phyloP scores from a whole-genome alignment of 176 grass and related monocot species.

The Alopecurus myosuroides region DNA sequence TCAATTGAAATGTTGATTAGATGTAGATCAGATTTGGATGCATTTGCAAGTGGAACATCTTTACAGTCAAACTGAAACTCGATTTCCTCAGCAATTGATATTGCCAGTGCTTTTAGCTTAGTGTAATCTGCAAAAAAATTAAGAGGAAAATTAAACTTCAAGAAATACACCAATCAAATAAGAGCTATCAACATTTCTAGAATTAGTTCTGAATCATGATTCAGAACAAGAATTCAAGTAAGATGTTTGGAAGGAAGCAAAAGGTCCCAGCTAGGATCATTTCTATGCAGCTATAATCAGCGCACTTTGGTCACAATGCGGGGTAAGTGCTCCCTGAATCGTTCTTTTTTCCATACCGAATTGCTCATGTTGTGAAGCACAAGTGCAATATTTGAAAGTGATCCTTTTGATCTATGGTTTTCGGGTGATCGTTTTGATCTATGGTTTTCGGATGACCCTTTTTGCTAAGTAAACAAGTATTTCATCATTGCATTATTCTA shows the following conservation, averaged over 20 bases:
- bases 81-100: constrained; percentile 97
- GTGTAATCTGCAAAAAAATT: constrained; percentile 64
- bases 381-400: not conserved
- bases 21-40: constrained; percentile 62
- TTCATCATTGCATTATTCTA: not conserved
- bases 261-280: not conserved
- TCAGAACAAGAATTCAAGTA: not conserved
- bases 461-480: not conserved
- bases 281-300: not conserved
- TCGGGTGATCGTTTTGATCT: not conserved
- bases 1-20: constrained; percentile 94
- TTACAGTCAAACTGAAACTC: constrained; percentile 60
- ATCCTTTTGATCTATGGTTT: not conserved
- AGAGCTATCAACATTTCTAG: not conserved
- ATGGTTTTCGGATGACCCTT: not conserved
- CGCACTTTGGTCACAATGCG: not conserved
- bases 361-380: not conserved
- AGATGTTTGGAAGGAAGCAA: not conserved
- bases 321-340: not conserved
- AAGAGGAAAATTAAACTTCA: not conserved
- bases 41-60: constrained; percentile 74
- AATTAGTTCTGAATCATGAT: not conserved
- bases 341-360: too few species aligned
- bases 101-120: constrained; percentile 88
- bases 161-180: not conserved